Percentiles rank a stretch among this genome's conserved stretches.
phyloP scores from a whole-genome alignment of 148 eudicot genomes.

The Oxyria digyna region DNA sequence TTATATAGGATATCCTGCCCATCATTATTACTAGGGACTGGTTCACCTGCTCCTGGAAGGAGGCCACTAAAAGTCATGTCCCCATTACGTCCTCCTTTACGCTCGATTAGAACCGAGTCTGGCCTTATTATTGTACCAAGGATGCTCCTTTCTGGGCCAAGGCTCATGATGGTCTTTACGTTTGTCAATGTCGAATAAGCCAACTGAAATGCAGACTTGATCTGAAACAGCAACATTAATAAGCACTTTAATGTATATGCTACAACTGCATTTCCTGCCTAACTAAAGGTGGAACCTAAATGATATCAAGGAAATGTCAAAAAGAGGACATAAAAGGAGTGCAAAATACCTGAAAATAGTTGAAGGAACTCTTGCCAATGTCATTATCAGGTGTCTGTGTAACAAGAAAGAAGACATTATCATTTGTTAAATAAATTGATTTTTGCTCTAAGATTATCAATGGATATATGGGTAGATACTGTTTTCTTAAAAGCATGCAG shows the following conservation, averaged over 20 bases:
- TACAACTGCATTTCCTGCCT: not conserved
- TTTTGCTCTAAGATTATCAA: too few species aligned
- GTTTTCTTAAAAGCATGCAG: not conserved
- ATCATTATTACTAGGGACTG: conserved; percentile 24
- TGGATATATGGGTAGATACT: too few species aligned
- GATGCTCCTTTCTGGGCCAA: conserved; percentile 69
- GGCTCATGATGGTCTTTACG: conserved; percentile 51
- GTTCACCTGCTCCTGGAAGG: conserved; percentile 82
- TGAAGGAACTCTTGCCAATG: conserved; percentile 86
- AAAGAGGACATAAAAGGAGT: not conserved
- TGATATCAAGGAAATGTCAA: not conserved
- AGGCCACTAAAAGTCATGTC: conserved; percentile 50
- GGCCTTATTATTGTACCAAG: conserved; percentile 93
- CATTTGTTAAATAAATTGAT: not conserved
- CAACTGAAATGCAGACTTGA: conserved; percentile 79
- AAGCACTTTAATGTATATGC: not conserved
- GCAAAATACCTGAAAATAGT: conserved; percentile 65
- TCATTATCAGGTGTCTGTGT: conserved; percentile 86
- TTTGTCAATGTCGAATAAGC: conserved; percentile 70
- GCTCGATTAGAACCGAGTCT: conserved; percentile 59
- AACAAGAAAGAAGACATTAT: conserved; percentile 1
- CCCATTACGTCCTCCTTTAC: conserved; percentile 77
- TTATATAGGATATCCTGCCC: conserved; percentile 60
- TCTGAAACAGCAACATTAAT: conserved; percentile 28
- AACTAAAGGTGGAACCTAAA: not conserved